phyloP scores from a whole-genome alignment of 129 eudicot genomes.

The Deinandra increscens region DNA sequence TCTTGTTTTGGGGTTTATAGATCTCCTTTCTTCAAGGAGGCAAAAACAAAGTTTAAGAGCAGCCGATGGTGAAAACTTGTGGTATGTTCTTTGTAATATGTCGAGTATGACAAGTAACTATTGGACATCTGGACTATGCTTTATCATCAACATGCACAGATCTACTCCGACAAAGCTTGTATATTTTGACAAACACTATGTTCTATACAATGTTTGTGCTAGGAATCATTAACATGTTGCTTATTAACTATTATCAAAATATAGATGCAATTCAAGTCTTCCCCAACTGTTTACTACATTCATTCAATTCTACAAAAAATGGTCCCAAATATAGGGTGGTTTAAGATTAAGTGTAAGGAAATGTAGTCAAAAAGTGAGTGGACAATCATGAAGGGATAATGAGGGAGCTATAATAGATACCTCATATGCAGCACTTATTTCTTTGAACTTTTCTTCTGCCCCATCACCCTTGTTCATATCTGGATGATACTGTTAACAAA shows the following conservation, averaged over 20 bases:
- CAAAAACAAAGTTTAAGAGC: too few species aligned
- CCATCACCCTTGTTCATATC: conserved; percentile 82
- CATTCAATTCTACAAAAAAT: not conserved
- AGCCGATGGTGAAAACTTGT: too few species aligned
- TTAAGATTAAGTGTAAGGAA: not conserved
- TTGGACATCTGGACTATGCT: too few species aligned
- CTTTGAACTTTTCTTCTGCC: conserved; percentile 92
- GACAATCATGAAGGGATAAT: not conserved
- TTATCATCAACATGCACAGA: too few species aligned
- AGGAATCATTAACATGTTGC: not conserved
- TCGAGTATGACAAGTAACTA: too few species aligned
- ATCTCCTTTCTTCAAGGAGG: too few species aligned
- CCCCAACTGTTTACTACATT: not conserved
- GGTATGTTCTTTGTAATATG: too few species aligned
- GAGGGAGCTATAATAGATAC: conserved; percentile 33
- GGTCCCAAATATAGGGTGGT: not conserved
- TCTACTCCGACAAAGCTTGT: too few species aligned
- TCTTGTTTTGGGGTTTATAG: too few species aligned
- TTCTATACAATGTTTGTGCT: not conserved
- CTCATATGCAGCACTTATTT: conserved; percentile 98
- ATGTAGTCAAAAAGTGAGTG: not conserved
- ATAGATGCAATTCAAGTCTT: not conserved
- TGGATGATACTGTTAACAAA: conserved; percentile 77
- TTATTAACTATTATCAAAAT: too few species aligned
- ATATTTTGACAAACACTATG: too few species aligned